Base-by-base conservation (phyloP, 2,329 filamentous ascomycete genomes). In the Claviceps sp. region DNA sequence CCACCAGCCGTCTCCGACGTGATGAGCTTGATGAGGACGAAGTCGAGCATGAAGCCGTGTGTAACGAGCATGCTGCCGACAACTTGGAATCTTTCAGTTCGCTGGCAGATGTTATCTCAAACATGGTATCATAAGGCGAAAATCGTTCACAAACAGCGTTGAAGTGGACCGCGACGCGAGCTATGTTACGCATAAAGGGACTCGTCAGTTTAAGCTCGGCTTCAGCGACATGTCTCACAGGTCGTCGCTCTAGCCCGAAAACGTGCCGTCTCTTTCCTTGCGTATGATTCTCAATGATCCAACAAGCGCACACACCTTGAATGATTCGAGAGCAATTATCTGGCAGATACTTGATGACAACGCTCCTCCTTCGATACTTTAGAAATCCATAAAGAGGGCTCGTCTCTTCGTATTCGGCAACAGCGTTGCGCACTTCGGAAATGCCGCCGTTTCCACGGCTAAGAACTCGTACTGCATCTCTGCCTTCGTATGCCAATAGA, bases 301-400 rank as follows among this genome's bases (percentile, higher is more conserved):
- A 23, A 17, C 54, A 45, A 34, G 29, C 50, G 29, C 47, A 52
- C 80, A 59, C 69, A 95, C 93, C 93, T 86, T 95, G 87, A 50
- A 98, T 75, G 51, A 98, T 74, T 61, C 93, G 80, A 56, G 93
- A 97, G 58, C 90, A 91, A 54, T 84, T 87, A 54, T 95, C 88
- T 1, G 91, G 93, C 55, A 95, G 78, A 66, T 93, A 95, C 71
- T 93, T 96, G 66, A 98, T 79, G 54, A 98, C 71, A 47, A 97
- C 86, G 68, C 89, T 96, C 64, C 89, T 82, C 64, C 90, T 82
- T 52, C 91, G 78, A 68, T 96, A 97, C 60, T 87, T 83, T 59
- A 98, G 71, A 64, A 96, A 88, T 50, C 93, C 93, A 64, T 94
- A 98, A 47, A 98, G 73, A 22, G 93, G 93, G 56, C 88, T 93